Percentiles rank a stretch among this genome's conserved stretches.
phyloP scores from a whole-genome alignment of 441 rosid genomes.

The Pelargonium citronellum region DNA sequence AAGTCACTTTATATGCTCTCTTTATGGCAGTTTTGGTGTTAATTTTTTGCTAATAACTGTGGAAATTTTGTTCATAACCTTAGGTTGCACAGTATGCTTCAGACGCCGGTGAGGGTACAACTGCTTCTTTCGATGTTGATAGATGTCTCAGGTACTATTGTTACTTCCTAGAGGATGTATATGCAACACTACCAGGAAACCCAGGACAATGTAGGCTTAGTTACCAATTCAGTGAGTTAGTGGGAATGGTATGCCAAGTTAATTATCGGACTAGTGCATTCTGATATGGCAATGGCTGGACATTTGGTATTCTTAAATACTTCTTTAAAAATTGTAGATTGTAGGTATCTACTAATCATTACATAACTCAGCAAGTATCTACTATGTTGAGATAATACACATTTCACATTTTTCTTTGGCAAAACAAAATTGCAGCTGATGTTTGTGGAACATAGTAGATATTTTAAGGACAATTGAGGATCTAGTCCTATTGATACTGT shows the following conservation, averaged over 20 bases:
- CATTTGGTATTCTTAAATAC: too few relatives aligned
- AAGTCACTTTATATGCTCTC: constrained; percentile 19
- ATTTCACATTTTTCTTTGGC: not conserved
- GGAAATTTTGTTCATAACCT: constrained; percentile 40
- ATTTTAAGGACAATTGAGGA: not conserved
- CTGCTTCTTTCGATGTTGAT: constrained; percentile 55
- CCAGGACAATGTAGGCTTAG: too few relatives aligned
- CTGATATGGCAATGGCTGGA: not conserved
- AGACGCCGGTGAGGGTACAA: constrained; percentile 58
- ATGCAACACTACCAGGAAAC: too few relatives aligned
- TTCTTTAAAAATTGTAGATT: too few relatives aligned
- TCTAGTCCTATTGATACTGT: not conserved
- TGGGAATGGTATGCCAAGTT: too few relatives aligned
- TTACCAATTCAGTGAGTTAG: too few relatives aligned
- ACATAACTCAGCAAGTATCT: too few relatives aligned
- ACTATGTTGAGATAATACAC: not conserved
- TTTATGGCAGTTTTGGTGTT: constrained; percentile 35
- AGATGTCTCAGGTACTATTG: constrained; percentile 57
- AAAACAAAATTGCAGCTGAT: not conserved
- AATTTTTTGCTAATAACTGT: constrained; percentile 37
- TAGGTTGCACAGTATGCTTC: constrained; percentile 87
- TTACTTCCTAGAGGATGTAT: not conserved
- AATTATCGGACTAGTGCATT: too few relatives aligned
- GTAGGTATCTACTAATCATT: too few relatives aligned
- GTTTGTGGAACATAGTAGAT: too few relatives aligned